Conservation (phyloP, 2,329 filamentous ascomycete genomes). For the Plenodomus tracheiphilus region DNA sequence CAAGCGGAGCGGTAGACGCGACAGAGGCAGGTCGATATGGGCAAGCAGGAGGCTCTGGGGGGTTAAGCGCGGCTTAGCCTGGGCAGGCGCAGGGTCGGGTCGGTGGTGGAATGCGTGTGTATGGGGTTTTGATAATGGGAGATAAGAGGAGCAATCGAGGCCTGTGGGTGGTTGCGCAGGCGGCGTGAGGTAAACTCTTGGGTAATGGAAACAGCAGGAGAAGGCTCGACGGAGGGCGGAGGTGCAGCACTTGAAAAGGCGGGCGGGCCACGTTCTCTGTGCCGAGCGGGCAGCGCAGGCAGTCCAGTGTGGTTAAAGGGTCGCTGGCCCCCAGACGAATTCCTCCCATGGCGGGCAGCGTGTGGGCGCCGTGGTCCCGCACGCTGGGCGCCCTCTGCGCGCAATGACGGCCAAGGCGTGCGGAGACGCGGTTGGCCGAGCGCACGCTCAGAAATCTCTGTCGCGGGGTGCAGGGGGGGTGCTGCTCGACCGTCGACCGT, state of each 20-base stretch:
- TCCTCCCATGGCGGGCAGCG: slow-evolving; percentile 11
- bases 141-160: slow-evolving; percentile 44
- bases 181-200: slow-evolving; percentile 54
- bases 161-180: slow-evolving; percentile 44
- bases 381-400: slow-evolving; percentile 17
- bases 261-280: slow-evolving; percentile 30
- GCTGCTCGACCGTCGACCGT: too few relatives aligned
- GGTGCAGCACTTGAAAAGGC: slow-evolving; percentile 40
- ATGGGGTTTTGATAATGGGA: slow-evolving; percentile 47
- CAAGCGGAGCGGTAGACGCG: slow-evolving; percentile 41
- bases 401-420: slow-evolving; percentile 24
- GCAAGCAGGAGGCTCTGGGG: slow-evolving; percentile 33
- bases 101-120: slow-evolving; percentile 38
- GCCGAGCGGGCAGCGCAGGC: slow-evolving; percentile 17
- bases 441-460: slow-evolving; percentile 34
- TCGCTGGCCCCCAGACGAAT: slow-evolving; percentile 19
- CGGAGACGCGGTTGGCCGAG: slow-evolving; percentile 22
- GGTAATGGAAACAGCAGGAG: slow-evolving; percentile 50
- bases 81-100: slow-evolving; percentile 41
- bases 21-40: slow-evolving; percentile 25
- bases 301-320: slow-evolving; percentile 28
- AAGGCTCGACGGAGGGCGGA: slow-evolving; percentile 37
- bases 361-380: slow-evolving; percentile 20
- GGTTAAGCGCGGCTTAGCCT: slow-evolving; percentile 44
- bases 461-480: slow-evolving; percentile 20